Conservation (phyloP, 192 early-diverging fungal genomes). For the Oehlia diaphana region DNA sequence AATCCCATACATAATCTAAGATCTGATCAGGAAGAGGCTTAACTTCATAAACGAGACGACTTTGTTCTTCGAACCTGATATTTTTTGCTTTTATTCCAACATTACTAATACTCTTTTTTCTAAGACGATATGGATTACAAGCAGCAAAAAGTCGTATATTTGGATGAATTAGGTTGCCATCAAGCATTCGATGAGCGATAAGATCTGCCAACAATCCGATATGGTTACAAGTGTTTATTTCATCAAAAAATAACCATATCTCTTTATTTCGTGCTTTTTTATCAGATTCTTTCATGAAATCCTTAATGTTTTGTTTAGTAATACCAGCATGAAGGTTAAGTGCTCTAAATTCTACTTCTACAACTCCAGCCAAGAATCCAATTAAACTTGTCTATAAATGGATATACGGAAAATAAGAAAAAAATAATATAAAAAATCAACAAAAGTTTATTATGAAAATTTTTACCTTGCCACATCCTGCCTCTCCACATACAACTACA, state of each 20-base stretch:
- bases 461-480: constrained; percentile 32
- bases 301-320: constrained; percentile 5
- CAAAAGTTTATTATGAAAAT: background rate
- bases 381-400: constrained; percentile 29
- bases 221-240: constrained; percentile 28
- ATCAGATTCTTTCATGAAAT: constrained; percentile 19
- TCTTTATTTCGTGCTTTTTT: constrained; percentile 13
- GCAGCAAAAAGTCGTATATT: constrained; percentile 31
- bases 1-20: constrained; percentile 31
- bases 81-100: constrained; percentile 23
- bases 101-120: constrained; percentile 3
- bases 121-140: constrained; percentile 30
- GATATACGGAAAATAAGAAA: background rate
- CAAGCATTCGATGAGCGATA: constrained; percentile 14
- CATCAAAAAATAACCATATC: constrained; percentile 32
- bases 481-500: constrained; percentile 29
- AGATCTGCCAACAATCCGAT: constrained; percentile 21
- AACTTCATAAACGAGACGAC: constrained; percentile 30
- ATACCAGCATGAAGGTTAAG: constrained; percentile 29
- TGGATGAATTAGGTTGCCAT: constrained; percentile 14
- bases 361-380: constrained; percentile 20
- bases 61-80: constrained; percentile 15
- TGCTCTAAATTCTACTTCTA: constrained; percentile 16
- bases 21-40: constrained; percentile 20
- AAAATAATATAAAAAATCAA: no score